Evolutionary conservation across 805 yeast species (phyloP).

Genomic region (Wickerhamomyces chaumierensis): DNA sequence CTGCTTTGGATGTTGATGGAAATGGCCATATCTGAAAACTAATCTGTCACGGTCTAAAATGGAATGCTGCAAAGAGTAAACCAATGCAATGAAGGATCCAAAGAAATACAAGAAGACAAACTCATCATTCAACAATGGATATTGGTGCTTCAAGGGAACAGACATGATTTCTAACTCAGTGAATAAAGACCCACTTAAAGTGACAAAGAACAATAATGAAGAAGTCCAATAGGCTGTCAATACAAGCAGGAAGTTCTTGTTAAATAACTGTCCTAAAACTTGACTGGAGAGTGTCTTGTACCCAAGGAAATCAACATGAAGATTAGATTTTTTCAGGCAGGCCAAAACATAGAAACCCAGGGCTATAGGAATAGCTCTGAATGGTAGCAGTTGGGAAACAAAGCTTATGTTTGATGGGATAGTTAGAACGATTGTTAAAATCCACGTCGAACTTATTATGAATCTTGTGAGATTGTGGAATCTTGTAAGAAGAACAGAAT

Average conservation of each 20-base stretch:
- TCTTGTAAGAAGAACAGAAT: constrained; percentile 28
- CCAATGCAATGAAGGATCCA: constrained; percentile 26
- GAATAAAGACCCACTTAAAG: constrained; percentile 13
- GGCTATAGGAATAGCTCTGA: constrained; percentile 19
- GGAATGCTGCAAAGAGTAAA: constrained; percentile 41
- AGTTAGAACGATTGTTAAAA: constrained; percentile 17
- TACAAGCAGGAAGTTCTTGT: constrained; percentile 15
- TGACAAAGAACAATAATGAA: constrained; percentile 15
- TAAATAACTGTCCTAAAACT: constrained; percentile 15
- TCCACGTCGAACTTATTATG: constrained; percentile 20
- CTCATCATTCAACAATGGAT: constrained; percentile 30
- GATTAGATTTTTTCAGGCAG: constrained; percentile 27
- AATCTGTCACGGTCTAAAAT: constrained; percentile 46
- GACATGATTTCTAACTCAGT: constrained; percentile 13
- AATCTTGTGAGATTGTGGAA: constrained; percentile 28
- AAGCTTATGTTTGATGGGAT: constrained; percentile 15
- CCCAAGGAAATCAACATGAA: constrained; percentile 26
- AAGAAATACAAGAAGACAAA: constrained; percentile 40
- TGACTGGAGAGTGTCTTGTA: constrained; percentile 21
- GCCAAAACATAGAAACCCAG: constrained; percentile 22
- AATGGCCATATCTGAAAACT: constrained; percentile 28
- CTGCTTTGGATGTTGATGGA: constrained; percentile 26
- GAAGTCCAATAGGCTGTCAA: constrained; percentile 14
- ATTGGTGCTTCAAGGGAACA: constrained; percentile 27
- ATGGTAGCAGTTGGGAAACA: constrained; percentile 18